Evolutionary conservation across 345 rosid species (phyloP), one percentile per base, ranked within the genome.

Genomic region (Syzygium aqueum): DNA sequence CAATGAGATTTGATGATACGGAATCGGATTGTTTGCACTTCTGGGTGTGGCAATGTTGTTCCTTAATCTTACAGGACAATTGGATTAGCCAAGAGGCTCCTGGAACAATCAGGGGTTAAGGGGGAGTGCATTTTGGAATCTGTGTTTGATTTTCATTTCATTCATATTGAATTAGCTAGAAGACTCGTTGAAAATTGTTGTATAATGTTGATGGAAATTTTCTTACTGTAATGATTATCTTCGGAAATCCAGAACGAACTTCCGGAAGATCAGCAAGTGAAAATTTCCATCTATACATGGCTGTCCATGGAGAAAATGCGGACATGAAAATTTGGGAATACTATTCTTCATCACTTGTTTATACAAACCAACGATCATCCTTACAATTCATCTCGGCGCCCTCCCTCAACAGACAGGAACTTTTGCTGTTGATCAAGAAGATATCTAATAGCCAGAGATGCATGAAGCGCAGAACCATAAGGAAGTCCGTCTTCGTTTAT

Each of bases 391-490:
- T 96, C 99, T 46, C 85, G 92, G 78, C 63, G 77, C 77, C 86
- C 92, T 87, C 46, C 89, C 85, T 54, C 40, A 33, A 53, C 59
- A 25, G 46, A 27, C 57, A 14, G 33, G 57, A 49, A 51, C 77
- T 73, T 86, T 52, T 23, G 43, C 13, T 30, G 53, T 85, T 4
- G 83, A 86, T 16, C 85, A 51, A 56, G 89, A 89, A 88, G 59
- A 89, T 91, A 94, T 37, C 92, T 91, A 6, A 96, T 84, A 61
- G 98, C 97, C 89, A 97, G 87, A 46, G 99, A 94, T 86, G 98
- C 98, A 57, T 96, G 98, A 85, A 97, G 98, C 1, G 99, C 96
- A 86, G 98, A 98, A 77, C 99, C 99, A 53, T 94, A 94, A 84
- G 98, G 97, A 89, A 96, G 92, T 15, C 73, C 93, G 25, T 95